Conservation (phyloP, 257 asterid genomes). For the Asclepias syriaca region DNA sequence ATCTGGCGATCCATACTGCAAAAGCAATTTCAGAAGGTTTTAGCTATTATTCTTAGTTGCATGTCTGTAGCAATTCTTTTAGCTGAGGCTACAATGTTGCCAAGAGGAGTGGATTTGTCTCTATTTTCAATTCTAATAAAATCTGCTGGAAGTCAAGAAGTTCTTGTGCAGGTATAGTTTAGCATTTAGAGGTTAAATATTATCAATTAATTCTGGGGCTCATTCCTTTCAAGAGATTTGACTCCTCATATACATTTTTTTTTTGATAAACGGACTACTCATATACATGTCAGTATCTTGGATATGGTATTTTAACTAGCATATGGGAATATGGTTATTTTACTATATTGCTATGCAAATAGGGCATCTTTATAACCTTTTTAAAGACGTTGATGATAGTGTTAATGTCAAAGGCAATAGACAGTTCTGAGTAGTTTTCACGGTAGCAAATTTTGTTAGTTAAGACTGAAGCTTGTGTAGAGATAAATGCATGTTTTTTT, state of each 20-base stretch:
- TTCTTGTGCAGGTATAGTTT: conserved; percentile 77
- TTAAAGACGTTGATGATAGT: background rate
- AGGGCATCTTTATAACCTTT: background rate
- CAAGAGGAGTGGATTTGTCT: conserved; percentile 94
- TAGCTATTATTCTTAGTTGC: conserved; percentile 89
- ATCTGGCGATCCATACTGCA: conserved; percentile 82
- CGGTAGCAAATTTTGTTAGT: conserved; percentile 1
- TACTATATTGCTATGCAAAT: background rate
- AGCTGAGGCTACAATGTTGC: conserved; percentile 95
- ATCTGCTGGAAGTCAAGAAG: conserved; percentile 85
- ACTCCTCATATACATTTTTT: background rate
- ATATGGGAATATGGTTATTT: background rate
- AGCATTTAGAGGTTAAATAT: background rate
- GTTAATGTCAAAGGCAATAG: background rate
- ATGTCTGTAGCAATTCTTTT: conserved; percentile 87
- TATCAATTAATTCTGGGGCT: background rate
- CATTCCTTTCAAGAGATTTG: background rate
- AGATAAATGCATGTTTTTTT: background rate
- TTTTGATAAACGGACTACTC: background rate
- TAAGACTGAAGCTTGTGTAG: background rate
- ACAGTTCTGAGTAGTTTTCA: background rate
- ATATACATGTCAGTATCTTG: background rate
- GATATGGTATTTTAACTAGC: background rate
- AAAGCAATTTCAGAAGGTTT: conserved; percentile 63
- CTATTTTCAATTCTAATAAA: conserved; percentile 83